Percentiles rank a stretch among this genome's conserved stretches.
These are phyloP conservation scores for Podospora fimiseda DNA, from an alignment of 495 filamentous ascomycete genomes.

Conservation along the genomic window DNA sequence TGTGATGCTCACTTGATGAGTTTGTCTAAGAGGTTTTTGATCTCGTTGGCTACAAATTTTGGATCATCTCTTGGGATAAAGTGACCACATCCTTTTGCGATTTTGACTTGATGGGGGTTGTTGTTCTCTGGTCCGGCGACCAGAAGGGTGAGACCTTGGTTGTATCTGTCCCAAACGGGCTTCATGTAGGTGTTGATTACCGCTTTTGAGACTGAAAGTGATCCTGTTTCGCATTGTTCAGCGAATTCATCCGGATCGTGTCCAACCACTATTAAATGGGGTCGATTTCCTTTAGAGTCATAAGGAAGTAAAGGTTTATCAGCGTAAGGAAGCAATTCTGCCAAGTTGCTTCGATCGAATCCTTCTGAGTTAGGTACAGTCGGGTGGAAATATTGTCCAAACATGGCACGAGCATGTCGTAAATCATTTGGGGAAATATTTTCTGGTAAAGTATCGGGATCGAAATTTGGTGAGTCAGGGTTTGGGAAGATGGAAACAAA, in stretches of 20 bases:
- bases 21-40: conserved; percentile 32
- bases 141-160: conserved; percentile 47
- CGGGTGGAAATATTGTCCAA: conserved; percentile 45
- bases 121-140: conserved; percentile 29
- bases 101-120: conserved; percentile 45
- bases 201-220: conserved; percentile 31
- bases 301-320: conserved; percentile 41
- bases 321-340: conserved; percentile 43
- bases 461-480: conserved; percentile 47
- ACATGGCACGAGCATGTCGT: conserved; percentile 36
- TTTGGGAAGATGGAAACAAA: conserved; percentile 56
- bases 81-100: conserved; percentile 51
- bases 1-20: too few species aligned
- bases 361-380: conserved; percentile 49
- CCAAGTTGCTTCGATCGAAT: conserved; percentile 46
- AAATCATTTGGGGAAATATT: conserved; percentile 43
- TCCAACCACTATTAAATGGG: conserved; percentile 50
- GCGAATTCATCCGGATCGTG: conserved; percentile 57
- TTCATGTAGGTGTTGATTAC: conserved; percentile 49
- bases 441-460: conserved; percentile 32
- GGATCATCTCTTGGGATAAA: conserved; percentile 60
- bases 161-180: conserved; percentile 51
- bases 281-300: conserved; percentile 30
- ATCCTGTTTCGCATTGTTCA: conserved; percentile 37
- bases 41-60: conserved; percentile 46